Base-by-base conservation (phyloP, 257 asterid species). In the Paulownia fortunei region DNA sequence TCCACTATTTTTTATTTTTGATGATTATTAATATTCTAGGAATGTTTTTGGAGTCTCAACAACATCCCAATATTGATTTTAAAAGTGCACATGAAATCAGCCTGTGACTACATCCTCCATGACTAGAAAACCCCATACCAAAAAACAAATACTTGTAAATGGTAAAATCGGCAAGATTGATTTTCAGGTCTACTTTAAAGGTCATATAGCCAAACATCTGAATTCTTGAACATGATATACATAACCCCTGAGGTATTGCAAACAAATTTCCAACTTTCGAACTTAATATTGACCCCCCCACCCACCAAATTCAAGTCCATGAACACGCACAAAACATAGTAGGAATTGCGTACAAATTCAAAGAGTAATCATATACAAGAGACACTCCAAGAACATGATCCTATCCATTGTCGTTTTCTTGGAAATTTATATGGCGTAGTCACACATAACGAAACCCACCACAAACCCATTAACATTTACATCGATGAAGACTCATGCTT, bases 401-500 rank as follows among this genome's bases (percentile, higher is more conserved):
- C 13, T n/a, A 10, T 24, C 55, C 27, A 11, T 10, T 32, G 5
- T n/a, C 15, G 23, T 24, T 55, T 49, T 62, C 44, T 42, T 73
- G 54, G 24, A 21, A 23, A 39, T 49, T 36, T 19, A 36, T 49
- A 47, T 0, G 30, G 11, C 21, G 36, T 18, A 21, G 23, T 13
- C 49, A 30, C 12, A 10, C 59, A 70, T 10, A 68, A 7, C 44
- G 19, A 69, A 69, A 24, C 41, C 73, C 69, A 70, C 64, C 41
- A 71, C 51, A 72, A 21, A 77, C 56, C 76, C 69, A 47, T 12
- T 56, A 44, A 47, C 27, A 58, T 30, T 30, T 12, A 83, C 41
- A 75, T 61, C 79, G 80, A 78, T 49, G 39, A 74, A 36, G 82
- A 71, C 34, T 62, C 82, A 79, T 15, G 82, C 60, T 66, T 72